Conservation (phyloP, 1,284 basidiomycete species). For the Microstroma glucosiphilum region DNA sequence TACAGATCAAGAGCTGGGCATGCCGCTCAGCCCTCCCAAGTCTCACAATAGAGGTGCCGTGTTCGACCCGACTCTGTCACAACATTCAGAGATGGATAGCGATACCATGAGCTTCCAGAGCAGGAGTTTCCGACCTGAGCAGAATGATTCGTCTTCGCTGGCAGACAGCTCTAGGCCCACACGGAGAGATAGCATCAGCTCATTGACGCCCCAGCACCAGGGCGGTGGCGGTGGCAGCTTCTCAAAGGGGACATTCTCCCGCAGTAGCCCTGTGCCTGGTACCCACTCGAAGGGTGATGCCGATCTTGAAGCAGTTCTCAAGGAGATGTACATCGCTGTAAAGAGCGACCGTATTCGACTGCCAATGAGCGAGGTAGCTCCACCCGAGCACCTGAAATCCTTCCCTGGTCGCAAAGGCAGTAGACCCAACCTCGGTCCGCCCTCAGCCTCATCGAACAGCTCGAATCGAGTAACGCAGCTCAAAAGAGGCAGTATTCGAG, state of each 20-base stretch:
- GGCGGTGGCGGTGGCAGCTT: not conserved
- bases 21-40: not conserved
- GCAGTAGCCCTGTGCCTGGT: not conserved
- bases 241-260: not conserved
- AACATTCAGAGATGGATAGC: not conserved
- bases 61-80: too few species aligned
- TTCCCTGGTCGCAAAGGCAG: constrained; percentile 13
- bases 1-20: not conserved
- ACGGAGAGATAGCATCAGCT: constrained; percentile 2
- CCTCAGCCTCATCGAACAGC: constrained; percentile 6
- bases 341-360: constrained; percentile 85
- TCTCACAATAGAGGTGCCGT: too few species aligned
- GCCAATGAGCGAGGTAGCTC: constrained; percentile 53
- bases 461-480: constrained; percentile 62
- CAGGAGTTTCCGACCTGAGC: not conserved
- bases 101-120: not conserved
- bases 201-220: not conserved
- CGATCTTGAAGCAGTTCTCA: constrained; percentile 76
- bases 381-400: not conserved
- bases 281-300: constrained; percentile 59
- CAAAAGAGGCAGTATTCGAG: constrained; percentile 81
- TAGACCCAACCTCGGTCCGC: constrained; percentile 16
- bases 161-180: not conserved
- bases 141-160: not conserved
- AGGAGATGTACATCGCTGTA: constrained; percentile 91